Evolutionary conservation across 2,329 filamentous ascomycete species (phyloP).

Genomic region (Claviceps monticola): DNA sequence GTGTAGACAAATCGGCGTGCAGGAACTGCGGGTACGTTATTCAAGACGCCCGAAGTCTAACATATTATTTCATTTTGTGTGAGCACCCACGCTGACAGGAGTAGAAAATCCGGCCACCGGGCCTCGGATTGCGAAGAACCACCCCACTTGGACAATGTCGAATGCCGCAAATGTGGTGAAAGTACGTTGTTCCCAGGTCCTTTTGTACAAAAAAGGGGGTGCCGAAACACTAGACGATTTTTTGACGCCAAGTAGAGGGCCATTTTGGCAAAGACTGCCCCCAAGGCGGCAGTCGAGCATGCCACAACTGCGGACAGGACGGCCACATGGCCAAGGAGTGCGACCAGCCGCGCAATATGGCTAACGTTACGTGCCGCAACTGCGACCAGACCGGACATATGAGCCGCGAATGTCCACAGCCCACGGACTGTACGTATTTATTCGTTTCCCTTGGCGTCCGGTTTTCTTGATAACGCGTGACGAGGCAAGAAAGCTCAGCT

Average conservation of each 20-base stretch:
- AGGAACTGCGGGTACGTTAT: constrained; percentile 46
- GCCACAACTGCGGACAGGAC: constrained; percentile 50
- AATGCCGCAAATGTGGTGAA: constrained; percentile 52
- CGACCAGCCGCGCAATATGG: constrained; percentile 28
- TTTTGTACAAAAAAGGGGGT: neutral
- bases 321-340: constrained; percentile 44
- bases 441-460: too few relatives aligned
- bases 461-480: too few relatives aligned
- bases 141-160: constrained; percentile 46
- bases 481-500: neutral
- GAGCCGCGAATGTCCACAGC: constrained; percentile 48
- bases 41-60: neutral
- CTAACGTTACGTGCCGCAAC: constrained; percentile 42
- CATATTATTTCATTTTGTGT: neutral
- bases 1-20: constrained; percentile 52
- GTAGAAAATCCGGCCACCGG: constrained; percentile 36
- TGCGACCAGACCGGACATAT: constrained; percentile 48
- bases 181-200: constrained; percentile 26
- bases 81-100: constrained; percentile 1
- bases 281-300: constrained; percentile 38
- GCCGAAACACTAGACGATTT: neutral
- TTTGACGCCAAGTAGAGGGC: constrained; percentile 28
- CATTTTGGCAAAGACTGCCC: constrained; percentile 53
- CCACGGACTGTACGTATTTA: constrained; percentile 24
- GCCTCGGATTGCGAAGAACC: constrained; percentile 41